Percentiles rank a stretch among this genome's conserved stretches.
Conservation (phyloP, 1,284 basidiomycete genomes). For the Neolentinus lepideus region DNA sequence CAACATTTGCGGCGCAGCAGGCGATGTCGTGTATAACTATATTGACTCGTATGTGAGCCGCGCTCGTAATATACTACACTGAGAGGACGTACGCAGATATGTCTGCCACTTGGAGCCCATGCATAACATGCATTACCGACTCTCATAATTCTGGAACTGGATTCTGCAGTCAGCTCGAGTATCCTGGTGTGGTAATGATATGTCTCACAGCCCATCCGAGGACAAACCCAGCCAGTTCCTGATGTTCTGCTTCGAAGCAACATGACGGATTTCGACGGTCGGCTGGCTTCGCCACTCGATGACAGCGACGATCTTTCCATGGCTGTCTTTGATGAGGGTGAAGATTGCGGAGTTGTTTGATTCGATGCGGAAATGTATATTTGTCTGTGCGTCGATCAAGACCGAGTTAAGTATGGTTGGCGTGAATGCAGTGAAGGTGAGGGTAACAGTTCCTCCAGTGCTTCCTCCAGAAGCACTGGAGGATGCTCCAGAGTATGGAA, state of each 20-base stretch:
- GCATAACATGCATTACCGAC: constrained; percentile 1
- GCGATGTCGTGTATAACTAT: constrained; percentile 22
- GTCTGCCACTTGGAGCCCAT: neutral
- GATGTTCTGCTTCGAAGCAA: constrained; percentile 38
- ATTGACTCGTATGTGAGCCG: neutral
- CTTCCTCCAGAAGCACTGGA: constrained; percentile 18
- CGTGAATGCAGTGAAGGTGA: constrained; percentile 44
- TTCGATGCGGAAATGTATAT: constrained; percentile 31
- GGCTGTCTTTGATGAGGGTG: constrained; percentile 30
- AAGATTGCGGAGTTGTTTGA: constrained; percentile 3
- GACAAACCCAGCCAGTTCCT: constrained; percentile 51
- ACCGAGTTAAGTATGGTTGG: constrained; percentile 45
- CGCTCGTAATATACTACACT: neutral
- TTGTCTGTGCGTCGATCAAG: constrained; percentile 40
- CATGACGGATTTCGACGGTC: constrained; percentile 45
- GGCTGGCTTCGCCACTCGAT: constrained; percentile 53
- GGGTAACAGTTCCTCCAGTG: constrained; percentile 21
- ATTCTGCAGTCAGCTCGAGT: neutral
- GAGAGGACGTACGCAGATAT: neutral
- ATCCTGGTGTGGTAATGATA: constrained; percentile 5
- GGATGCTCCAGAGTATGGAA: constrained; percentile 33
- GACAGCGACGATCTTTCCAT: constrained; percentile 42
- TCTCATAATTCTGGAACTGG: neutral
- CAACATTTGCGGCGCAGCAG: constrained; percentile 20
- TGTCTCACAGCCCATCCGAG: constrained; percentile 40